Evolutionary conservation across 495 filamentous ascomycete genomes (phyloP).

Genomic region (Hypoxylon rickii): DNA sequence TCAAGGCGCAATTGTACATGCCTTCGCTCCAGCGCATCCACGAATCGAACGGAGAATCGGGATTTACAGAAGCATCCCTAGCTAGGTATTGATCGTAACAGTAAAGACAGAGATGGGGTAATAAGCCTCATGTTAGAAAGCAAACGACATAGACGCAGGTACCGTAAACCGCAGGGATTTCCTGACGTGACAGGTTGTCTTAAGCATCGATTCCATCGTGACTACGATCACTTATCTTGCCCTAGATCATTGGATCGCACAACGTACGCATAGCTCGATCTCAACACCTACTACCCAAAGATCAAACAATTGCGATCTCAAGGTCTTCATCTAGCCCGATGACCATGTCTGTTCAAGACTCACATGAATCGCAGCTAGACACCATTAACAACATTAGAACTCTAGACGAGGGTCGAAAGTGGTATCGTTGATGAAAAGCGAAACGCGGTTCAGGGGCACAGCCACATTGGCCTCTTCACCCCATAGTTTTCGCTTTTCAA

Average conservation of each 20-base stretch:
- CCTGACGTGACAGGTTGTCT: neutral
- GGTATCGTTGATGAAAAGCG: neutral
- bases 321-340: neutral
- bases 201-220: neutral
- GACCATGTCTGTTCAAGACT: slow-evolving; percentile 7
- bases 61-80: no score
- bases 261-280: neutral
- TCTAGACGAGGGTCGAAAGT: no score
- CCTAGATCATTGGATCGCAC: neutral
- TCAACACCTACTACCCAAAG: no score
- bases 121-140: no score
- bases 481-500: no score
- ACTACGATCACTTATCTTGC: neutral
- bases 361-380: neutral
- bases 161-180: neutral
- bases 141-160: no score
- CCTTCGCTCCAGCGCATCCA: no score
- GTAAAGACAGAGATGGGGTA: no score
- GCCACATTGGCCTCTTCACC: neutral
- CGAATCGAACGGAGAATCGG: no score
- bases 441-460: neutral
- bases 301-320: neutral
- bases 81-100: no score
- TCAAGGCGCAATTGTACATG: slow-evolving; percentile 27
- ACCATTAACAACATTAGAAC: neutral